A percentile compares a stretch with the other conserved stretches of the same genome.
Conservation (phyloP, 495 filamentous ascomycete genomes). For the Aspergillus carlsbadensis region DNA sequence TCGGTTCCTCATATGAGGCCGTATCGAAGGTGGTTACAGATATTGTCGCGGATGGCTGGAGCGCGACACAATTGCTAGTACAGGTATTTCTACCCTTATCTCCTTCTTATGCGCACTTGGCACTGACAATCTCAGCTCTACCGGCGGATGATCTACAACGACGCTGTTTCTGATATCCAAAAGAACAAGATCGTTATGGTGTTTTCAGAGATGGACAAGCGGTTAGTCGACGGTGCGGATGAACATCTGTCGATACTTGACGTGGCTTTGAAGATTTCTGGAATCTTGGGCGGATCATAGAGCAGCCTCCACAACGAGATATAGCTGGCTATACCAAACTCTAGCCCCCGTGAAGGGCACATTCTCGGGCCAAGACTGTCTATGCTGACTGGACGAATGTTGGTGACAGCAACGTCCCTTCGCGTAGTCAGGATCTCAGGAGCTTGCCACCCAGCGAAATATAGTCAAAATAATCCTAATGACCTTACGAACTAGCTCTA, state of each 20-base stretch:
- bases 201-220: slow-evolving; percentile 92
- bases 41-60: slow-evolving; percentile 97
- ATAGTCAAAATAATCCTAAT: slow-evolving; percentile 9
- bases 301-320: background rate
- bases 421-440: too few relatives aligned
- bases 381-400: too few relatives aligned
- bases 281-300: slow-evolving; percentile 57
- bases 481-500: slow-evolving; percentile 19
- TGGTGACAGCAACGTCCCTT: too few relatives aligned
- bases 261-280: slow-evolving; percentile 73
- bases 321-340: too few relatives aligned
- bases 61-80: slow-evolving; percentile 80
- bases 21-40: slow-evolving; percentile 78
- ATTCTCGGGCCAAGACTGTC: too few relatives aligned
- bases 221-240: slow-evolving; percentile 94
- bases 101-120: background rate
- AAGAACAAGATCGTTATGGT: slow-evolving; percentile 88
- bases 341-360: too few relatives aligned
- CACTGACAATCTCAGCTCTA: slow-evolving; percentile 62
- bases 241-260: slow-evolving; percentile 92
- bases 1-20: slow-evolving; percentile 64
- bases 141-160: slow-evolving; percentile 77
- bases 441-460: background rate
- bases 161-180: slow-evolving; percentile 73
- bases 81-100: slow-evolving; percentile 55